phyloP scores from a whole-genome alignment of 2,329 filamentous ascomycete genomes.

The Ceratocystis harringtonii region DNA sequence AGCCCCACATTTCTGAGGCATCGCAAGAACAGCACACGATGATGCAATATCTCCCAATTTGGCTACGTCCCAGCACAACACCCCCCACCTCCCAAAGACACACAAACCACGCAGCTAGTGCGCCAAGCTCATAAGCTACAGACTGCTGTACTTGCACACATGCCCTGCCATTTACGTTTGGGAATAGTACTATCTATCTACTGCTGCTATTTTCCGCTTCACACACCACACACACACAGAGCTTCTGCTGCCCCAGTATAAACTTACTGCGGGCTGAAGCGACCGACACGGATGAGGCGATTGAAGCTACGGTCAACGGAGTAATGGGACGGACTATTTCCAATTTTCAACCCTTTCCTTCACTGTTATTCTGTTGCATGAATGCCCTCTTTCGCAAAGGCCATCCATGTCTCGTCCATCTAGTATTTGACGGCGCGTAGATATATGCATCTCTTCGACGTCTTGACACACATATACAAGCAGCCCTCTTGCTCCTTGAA shows the following conservation, averaged over 20 bases:
- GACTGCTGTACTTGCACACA: background rate
- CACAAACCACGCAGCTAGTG: background rate
- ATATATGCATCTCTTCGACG: background rate
- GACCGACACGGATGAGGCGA: background rate
- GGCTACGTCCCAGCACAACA: background rate
- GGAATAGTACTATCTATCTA: background rate
- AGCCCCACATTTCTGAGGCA: conserved; percentile 17
- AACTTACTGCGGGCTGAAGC: background rate
- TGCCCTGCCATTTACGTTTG: background rate
- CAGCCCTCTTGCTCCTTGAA: background rate
- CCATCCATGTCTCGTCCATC: background rate
- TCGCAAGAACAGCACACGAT: conserved; percentile 32
- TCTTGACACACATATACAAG: background rate
- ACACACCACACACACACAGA: background rate
- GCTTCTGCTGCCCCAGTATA: background rate
- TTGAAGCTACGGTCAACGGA: background rate
- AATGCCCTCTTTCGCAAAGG: background rate
- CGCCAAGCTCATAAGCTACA: background rate
- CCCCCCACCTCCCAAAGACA: background rate
- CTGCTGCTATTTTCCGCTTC: background rate
- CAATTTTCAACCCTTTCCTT: background rate
- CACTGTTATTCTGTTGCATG: background rate
- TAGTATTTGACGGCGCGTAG: background rate
- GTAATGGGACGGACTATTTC: background rate
- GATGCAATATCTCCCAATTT: conserved; percentile 49